phyloP scores from a whole-genome alignment of 2,329 filamentous ascomycete species.

The Clonostachys chloroleuca region DNA sequence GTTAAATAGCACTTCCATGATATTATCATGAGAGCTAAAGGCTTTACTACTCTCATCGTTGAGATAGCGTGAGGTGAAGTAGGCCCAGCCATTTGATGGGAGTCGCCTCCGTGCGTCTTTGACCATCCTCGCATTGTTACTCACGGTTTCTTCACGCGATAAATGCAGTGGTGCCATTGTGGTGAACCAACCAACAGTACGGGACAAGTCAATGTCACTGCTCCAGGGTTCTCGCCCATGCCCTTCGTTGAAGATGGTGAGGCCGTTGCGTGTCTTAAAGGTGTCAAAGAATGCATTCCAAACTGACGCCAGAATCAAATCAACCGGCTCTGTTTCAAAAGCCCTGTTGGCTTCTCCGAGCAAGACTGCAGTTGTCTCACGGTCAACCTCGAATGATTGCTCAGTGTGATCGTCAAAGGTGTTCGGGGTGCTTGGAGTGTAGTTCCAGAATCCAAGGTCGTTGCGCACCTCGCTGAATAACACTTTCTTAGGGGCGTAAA shows the following conservation, averaged over 20 bases:
- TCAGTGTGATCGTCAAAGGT: constrained; percentile 2
- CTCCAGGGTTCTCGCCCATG: constrained; percentile 32
- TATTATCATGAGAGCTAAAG: background rate
- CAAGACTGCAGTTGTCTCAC: constrained; percentile 2
- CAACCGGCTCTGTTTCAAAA: constrained; percentile 26
- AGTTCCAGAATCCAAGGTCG: constrained; percentile 15
- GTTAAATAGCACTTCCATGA: constrained; percentile 3
- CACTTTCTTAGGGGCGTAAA: constrained; percentile 1
- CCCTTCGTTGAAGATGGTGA: constrained; percentile 30
- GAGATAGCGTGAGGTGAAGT: constrained; percentile 11
- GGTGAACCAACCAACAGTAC: constrained; percentile 41
- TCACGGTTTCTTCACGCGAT: background rate
- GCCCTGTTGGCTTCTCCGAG: constrained; percentile 7
- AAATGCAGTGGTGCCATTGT: constrained; percentile 18
- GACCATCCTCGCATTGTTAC: constrained; percentile 5
- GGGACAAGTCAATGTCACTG: constrained; percentile 21
- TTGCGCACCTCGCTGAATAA: constrained; percentile 2
- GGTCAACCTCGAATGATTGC: constrained; percentile 1
- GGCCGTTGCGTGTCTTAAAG: constrained; percentile 23
- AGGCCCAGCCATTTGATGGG: background rate
- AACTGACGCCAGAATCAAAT: constrained; percentile 28
- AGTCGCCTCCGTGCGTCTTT: constrained; percentile 8
- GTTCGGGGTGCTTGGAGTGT: constrained; percentile 5
- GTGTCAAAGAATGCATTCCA: constrained; percentile 21
- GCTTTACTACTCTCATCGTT: constrained; percentile 13